A percentile compares a stretch with the other conserved stretches of the same genome.
Conservation (phyloP, 2,329 filamentous ascomycete species). For the Trichoderma simmonsii region DNA sequence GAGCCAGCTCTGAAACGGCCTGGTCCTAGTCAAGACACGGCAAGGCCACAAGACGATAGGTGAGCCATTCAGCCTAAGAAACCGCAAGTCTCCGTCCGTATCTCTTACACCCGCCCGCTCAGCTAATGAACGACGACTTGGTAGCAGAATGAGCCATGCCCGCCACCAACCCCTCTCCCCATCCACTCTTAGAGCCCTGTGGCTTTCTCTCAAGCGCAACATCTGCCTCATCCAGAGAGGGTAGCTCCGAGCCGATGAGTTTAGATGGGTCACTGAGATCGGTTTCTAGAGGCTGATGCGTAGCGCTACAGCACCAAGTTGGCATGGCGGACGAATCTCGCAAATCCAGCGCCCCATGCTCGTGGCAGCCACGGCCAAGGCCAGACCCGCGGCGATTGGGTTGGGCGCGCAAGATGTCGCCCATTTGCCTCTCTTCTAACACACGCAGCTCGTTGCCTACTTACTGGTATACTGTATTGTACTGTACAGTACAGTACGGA, state of each 20-base stretch:
- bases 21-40: conserved; percentile 19
- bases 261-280: not conserved
- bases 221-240: conserved; percentile 9
- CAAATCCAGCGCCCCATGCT: conserved; percentile 9
- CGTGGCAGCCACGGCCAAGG: conserved; percentile 9
- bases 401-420: conserved; percentile 3
- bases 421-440: conserved; percentile 1
- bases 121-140: conserved; percentile 12
- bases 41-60: conserved; percentile 15
- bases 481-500: not conserved
- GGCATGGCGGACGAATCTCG: not conserved
- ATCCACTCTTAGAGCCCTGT: conserved; percentile 11
- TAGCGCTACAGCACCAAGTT: not conserved
- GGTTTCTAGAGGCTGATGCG: not conserved
- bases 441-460: not conserved
- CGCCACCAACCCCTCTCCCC: conserved; percentile 17
- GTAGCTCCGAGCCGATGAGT: not conserved
- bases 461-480: not conserved
- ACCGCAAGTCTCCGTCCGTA: conserved; percentile 15
- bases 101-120: conserved; percentile 18
- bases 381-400: conserved; percentile 4
- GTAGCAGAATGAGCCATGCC: conserved; percentile 14
- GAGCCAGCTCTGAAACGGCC: conserved; percentile 15
- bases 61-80: conserved; percentile 17
- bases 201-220: not conserved